Evolutionary conservation across 176 grass and related monocot genomes (phyloP).

Genomic region (Avena eriantha): DNA sequence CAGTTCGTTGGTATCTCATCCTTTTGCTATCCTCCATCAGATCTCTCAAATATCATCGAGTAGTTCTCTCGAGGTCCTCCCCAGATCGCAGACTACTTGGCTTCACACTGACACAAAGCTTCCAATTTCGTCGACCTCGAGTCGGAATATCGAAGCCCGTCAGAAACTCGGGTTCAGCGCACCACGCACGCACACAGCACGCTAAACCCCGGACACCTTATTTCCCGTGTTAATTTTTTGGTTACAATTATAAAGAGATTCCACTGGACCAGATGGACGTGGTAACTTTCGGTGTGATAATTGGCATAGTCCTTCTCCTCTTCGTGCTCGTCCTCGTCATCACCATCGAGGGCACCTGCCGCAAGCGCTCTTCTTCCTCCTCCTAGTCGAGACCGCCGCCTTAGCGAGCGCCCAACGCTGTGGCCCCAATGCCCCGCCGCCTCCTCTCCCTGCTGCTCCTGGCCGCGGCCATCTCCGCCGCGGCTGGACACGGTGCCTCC

Average conservation of each 20-base stretch:
- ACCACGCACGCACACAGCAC: background rate
- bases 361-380: slow-evolving; percentile 59
- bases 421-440: slow-evolving; percentile 27
- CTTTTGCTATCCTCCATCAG: background rate
- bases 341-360: slow-evolving; percentile 73
- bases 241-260: slow-evolving; percentile 27
- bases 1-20: background rate
- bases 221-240: slow-evolving; percentile 1
- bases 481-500: slow-evolving; percentile 37
- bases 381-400: slow-evolving; percentile 15
- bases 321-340: slow-evolving; percentile 64
- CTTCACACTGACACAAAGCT: slow-evolving; percentile 35
- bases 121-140: background rate
- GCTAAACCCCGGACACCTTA: background rate
- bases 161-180: background rate
- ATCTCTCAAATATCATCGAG: too few species aligned
- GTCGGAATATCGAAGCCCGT: background rate
- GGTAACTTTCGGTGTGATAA: slow-evolving; percentile 71
- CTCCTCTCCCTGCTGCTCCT: slow-evolving; percentile 47
- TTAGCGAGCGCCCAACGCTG: background rate
- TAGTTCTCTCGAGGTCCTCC: background rate
- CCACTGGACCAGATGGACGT: slow-evolving; percentile 52
- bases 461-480: slow-evolving; percentile 22
- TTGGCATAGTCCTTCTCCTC: slow-evolving; percentile 63
- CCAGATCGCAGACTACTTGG: background rate